These are phyloP conservation scores for Globisporangium spinosum DNA, from an alignment of 352 stramenopile genomes.

Conservation along the genomic window DNA sequence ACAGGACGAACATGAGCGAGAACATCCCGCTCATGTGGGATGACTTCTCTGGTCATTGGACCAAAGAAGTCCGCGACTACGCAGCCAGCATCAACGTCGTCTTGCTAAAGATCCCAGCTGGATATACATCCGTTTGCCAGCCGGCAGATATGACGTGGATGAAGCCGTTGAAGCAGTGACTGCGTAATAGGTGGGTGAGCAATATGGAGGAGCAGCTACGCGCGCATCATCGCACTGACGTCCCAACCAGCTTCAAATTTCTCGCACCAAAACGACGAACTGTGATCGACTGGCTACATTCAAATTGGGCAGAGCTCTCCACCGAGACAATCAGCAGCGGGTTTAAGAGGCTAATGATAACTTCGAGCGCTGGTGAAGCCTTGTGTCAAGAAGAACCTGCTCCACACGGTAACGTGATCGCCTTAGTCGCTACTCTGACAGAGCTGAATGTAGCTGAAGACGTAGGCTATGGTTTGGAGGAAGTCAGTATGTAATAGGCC, in stretches of 20 bases:
- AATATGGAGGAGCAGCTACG: background rate
- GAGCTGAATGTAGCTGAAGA: background rate
- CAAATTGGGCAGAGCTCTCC: too few species aligned
- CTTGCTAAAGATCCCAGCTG: constrained; percentile 16
- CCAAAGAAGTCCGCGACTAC: background rate
- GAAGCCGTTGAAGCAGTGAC: constrained; percentile 18
- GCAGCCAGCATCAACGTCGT: background rate
- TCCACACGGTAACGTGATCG: background rate
- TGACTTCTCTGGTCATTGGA: background rate
- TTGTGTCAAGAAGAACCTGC: background rate
- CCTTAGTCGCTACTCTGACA: background rate
- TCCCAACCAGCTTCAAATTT: too few species aligned
- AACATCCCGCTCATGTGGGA: background rate
- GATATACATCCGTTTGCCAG: constrained; percentile 20
- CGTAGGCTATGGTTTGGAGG: background rate
- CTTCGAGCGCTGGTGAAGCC: too few species aligned
- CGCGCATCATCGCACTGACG: too few species aligned
- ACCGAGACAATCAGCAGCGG: too few species aligned
- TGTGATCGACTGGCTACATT: too few species aligned
- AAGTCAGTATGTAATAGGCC: background rate
- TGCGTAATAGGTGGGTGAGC: background rate
- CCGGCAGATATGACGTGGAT: constrained; percentile 17
- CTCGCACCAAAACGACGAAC: too few species aligned
- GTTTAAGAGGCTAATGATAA: too few species aligned
- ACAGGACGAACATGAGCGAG: background rate